Evolutionary conservation across 805 yeast species (phyloP).

Genomic region (Candida germanica): DNA sequence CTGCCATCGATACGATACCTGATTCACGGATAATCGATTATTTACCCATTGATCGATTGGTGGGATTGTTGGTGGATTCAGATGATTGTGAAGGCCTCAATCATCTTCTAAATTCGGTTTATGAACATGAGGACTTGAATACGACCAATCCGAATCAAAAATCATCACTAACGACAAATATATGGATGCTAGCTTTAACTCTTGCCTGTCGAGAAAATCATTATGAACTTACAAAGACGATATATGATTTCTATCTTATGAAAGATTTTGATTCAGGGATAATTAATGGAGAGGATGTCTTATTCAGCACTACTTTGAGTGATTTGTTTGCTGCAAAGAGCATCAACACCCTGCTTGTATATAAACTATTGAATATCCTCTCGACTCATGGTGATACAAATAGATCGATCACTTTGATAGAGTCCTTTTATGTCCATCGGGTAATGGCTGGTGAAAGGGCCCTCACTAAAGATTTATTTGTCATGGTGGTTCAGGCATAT

Average conservation of each 20-base stretch:
- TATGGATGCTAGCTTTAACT: conserved; percentile 24
- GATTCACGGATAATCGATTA: no score
- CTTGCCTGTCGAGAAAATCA: conserved; percentile 23
- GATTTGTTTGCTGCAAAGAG: conserved; percentile 12
- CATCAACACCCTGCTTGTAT: conserved; percentile 21
- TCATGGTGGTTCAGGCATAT: conserved; percentile 33
- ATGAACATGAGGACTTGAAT: conserved; percentile 5
- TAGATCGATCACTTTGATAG: conserved; percentile 32
- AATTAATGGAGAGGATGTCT: conserved; percentile 22
- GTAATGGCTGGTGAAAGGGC: conserved; percentile 29
- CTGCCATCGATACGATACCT: no score
- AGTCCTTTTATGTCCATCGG: conserved; percentile 32
- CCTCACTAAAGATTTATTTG: conserved; percentile 30
- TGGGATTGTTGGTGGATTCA: conserved; percentile 14
- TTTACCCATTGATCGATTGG: conserved; percentile 19
- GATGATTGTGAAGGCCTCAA: conserved; percentile 23
- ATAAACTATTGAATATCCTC: conserved; percentile 28
- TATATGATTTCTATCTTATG: conserved; percentile 31
- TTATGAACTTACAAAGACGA: conserved; percentile 24
- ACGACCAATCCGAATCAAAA: conserved; percentile 3
- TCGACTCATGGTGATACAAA: conserved; percentile 36
- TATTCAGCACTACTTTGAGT: conserved; percentile 15
- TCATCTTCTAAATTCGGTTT: conserved; percentile 13
- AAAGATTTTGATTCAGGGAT: conserved; percentile 18
- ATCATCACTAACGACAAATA: background rate